Conservation (phyloP, 192 early-diverging fungal genomes). For the Entomortierella beljakovae region DNA sequence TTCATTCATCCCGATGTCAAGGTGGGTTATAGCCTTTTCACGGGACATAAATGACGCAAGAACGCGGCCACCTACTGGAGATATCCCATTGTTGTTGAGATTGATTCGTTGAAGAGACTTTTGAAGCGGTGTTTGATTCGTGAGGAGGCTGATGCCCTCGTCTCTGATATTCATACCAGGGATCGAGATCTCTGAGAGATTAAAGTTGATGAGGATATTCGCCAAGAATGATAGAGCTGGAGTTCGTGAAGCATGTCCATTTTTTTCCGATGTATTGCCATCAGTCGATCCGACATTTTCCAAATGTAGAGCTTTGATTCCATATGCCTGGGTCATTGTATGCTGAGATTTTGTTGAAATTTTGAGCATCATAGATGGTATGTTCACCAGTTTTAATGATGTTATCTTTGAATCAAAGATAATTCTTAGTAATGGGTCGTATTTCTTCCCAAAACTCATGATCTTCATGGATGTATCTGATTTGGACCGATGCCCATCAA, state of each 20-base stretch:
- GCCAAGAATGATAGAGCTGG: slow-evolving; percentile 9
- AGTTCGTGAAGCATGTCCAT: background rate
- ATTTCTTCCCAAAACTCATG: slow-evolving; percentile 34
- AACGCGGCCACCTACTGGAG: slow-evolving; percentile 12
- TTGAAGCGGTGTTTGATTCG: slow-evolving; percentile 5
- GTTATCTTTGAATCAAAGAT: slow-evolving; percentile 27
- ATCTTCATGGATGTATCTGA: slow-evolving; percentile 1
- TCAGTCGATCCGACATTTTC: slow-evolving; percentile 27
- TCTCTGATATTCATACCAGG: slow-evolving; percentile 39
- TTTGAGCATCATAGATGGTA: slow-evolving; percentile 25
- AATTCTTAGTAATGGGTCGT: slow-evolving; percentile 23
- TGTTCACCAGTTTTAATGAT: slow-evolving; percentile 20
- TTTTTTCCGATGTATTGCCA: background rate
- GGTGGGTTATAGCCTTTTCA: slow-evolving; percentile 8
- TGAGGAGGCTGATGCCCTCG: slow-evolving; percentile 16
- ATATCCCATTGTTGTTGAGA: slow-evolving; percentile 32
- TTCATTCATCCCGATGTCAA: slow-evolving; percentile 36
- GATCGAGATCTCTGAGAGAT: background rate
- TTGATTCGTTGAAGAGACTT: slow-evolving; percentile 22
- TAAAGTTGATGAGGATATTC: slow-evolving; percentile 17
- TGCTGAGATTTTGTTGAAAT: slow-evolving; percentile 9
- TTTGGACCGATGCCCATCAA: slow-evolving; percentile 28
- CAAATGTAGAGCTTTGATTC: slow-evolving; percentile 10
- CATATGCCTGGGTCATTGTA: background rate
- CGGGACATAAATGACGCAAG: slow-evolving; percentile 14